These are phyloP conservation scores for Nemania serpens DNA, from an alignment of 2,329 filamentous ascomycete species.

Conservation along the genomic window DNA sequence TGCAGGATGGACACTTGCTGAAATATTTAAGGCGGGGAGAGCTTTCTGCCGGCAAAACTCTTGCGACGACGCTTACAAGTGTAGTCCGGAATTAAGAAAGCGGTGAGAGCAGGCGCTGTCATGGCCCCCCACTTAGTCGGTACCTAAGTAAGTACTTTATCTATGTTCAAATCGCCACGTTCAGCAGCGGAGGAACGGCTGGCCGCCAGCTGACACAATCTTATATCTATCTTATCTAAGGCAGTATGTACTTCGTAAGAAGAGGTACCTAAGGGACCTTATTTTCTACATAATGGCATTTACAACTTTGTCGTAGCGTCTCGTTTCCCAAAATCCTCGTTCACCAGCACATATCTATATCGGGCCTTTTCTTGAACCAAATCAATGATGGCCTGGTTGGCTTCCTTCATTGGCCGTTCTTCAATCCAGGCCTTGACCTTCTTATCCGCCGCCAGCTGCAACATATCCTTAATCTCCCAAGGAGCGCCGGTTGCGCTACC, in stretches of 20 bases:
- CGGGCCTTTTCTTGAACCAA: conserved; percentile 60
- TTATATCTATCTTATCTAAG: too few species aligned
- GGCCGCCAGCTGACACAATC: too few species aligned
- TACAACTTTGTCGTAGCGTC: conserved; percentile 19
- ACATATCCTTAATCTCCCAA: conserved; percentile 63
- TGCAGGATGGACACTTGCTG: conserved; percentile 20
- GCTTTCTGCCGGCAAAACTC: conserved; percentile 35
- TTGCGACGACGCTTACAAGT: not conserved
- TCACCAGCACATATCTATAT: conserved; percentile 55
- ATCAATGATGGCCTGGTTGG: conserved; percentile 61
- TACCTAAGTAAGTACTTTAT: too few species aligned
- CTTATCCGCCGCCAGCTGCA: conserved; percentile 62
- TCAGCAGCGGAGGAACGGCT: too few species aligned
- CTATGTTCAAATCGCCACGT: too few species aligned
- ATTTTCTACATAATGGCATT: not conserved
- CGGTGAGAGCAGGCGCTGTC: not conserved
- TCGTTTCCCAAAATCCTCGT: conserved; percentile 45
- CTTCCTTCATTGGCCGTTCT: conserved; percentile 59
- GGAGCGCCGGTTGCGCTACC: conserved; percentile 58
- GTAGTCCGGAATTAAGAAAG: not conserved
- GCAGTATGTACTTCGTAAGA: too few species aligned
- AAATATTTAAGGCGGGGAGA: conserved; percentile 36
- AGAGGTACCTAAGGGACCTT: too few species aligned
- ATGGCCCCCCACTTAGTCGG: too few species aligned
- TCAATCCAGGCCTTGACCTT: conserved; percentile 63